Conservation (phyloP, 164 flowering plant species). For the Vitis labrusca region DNA sequence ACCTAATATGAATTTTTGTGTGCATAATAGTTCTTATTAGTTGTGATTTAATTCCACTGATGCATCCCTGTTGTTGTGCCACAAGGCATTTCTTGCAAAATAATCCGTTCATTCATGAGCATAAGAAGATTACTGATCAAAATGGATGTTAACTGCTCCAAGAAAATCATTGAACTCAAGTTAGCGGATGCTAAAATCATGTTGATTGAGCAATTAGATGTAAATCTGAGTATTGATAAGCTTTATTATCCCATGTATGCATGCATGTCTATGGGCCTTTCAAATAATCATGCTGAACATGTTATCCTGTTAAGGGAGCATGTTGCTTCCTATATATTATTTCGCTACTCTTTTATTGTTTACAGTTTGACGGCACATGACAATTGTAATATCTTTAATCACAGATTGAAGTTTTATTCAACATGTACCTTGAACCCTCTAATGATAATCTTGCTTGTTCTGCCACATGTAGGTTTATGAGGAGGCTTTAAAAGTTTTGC, state of each 20-base stretch:
- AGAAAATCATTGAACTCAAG: no score
- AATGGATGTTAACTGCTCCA: no score
- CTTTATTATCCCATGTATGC: no score
- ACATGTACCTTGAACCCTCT: neutral
- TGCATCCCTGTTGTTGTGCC: neutral
- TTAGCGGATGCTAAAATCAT: no score
- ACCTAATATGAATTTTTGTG: neutral
- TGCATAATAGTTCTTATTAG: neutral
- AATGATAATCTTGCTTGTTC: constrained; percentile 6
- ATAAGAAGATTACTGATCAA: neutral
- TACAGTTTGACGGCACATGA: neutral
- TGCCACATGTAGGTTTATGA: constrained; percentile 63
- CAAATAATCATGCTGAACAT: no score
- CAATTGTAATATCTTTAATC: no score
- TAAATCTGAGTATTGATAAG: no score
- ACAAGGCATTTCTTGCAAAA: neutral
- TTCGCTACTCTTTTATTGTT: neutral
- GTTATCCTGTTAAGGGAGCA: no score
- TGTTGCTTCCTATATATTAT: no score
- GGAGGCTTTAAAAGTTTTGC: constrained; percentile 56
- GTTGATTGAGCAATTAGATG: no score
- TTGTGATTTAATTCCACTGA: neutral
- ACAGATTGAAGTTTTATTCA: no score
- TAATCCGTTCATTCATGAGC: neutral
- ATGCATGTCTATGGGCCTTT: no score